phyloP scores from a whole-genome alignment of 140 eudicot genomes.

The Eryngium alpinum region DNA sequence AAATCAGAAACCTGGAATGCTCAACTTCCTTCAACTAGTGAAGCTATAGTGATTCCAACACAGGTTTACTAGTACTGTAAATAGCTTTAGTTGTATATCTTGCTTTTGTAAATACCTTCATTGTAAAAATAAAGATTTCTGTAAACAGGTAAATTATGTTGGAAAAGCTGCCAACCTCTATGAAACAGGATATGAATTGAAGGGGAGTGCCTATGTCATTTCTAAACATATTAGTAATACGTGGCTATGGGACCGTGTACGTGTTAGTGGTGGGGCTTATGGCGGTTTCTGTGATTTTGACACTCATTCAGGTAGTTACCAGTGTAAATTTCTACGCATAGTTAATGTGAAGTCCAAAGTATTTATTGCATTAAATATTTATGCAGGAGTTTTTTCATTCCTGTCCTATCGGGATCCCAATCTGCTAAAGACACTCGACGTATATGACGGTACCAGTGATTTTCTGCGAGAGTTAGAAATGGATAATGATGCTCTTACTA shows the following conservation, averaged over 20 bases:
- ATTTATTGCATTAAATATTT: slow-evolving; percentile 11
- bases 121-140: slow-evolving; percentile 5
- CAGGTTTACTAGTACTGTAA: slow-evolving; percentile 54
- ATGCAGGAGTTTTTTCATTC: slow-evolving; percentile 81
- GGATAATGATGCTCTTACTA: slow-evolving; percentile 87
- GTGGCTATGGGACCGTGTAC: slow-evolving; percentile 99
- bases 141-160: slow-evolving; percentile 80
- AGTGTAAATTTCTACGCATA: slow-evolving; percentile 4
- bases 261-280: slow-evolving; percentile 99
- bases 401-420: slow-evolving; percentile 97
- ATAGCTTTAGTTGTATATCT: neutral
- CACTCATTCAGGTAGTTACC: slow-evolving; percentile 75
- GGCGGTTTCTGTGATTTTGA: slow-evolving; percentile 97
- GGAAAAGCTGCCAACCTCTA: slow-evolving; percentile 97
- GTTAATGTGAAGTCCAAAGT: neutral
- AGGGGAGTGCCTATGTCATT: slow-evolving; percentile 94
- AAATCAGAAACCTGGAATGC: slow-evolving; percentile 60
- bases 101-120: neutral
- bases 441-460: slow-evolving; percentile 81
- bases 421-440: slow-evolving; percentile 85
- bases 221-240: slow-evolving; percentile 79
- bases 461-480: slow-evolving; percentile 72
- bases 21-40: slow-evolving; percentile 60
- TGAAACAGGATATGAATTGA: slow-evolving; percentile 80
- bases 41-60: slow-evolving; percentile 94